Conservation (phyloP, 2,329 filamentous ascomycete genomes). For the Ophiostoma fasciatum region DNA sequence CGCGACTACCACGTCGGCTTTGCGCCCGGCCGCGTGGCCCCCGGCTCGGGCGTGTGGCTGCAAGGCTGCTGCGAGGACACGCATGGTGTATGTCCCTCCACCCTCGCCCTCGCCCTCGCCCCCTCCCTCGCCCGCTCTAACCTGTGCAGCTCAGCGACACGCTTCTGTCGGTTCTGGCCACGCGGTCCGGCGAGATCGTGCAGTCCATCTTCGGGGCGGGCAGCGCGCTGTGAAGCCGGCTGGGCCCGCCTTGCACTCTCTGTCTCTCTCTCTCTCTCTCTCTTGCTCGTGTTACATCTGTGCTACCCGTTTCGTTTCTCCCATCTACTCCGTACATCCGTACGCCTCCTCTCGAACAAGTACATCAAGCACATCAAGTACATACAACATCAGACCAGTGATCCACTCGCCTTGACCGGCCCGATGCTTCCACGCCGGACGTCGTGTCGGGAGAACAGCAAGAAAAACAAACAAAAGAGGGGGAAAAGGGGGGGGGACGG, state of each 20-base stretch:
- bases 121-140: background rate
- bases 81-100: slow-evolving; percentile 55
- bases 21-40: slow-evolving; percentile 49
- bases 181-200: slow-evolving; percentile 64
- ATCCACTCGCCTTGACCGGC: too few species aligned
- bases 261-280: too few species aligned
- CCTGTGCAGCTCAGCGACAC: slow-evolving; percentile 60
- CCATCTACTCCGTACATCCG: background rate
- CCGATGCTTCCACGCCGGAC: too few species aligned
- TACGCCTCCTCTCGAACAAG: too few species aligned
- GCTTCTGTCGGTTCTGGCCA: slow-evolving; percentile 62
- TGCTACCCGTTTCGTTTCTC: too few species aligned
- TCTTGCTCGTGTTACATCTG: background rate
- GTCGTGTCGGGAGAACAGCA: too few species aligned
- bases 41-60: slow-evolving; percentile 70
- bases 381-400: too few species aligned
- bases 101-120: slow-evolving; percentile 4
- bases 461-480: too few species aligned
- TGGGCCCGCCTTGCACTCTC: too few species aligned
- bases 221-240: too few species aligned
- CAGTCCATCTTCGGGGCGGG: slow-evolving; percentile 54
- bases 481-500: too few species aligned
- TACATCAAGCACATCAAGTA: too few species aligned
- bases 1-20: slow-evolving; percentile 72
- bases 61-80: slow-evolving; percentile 90